These are phyloP conservation scores for Oenanthe javanica DNA, from an alignment of 140 eudicot species.

Conservation along the genomic window DNA sequence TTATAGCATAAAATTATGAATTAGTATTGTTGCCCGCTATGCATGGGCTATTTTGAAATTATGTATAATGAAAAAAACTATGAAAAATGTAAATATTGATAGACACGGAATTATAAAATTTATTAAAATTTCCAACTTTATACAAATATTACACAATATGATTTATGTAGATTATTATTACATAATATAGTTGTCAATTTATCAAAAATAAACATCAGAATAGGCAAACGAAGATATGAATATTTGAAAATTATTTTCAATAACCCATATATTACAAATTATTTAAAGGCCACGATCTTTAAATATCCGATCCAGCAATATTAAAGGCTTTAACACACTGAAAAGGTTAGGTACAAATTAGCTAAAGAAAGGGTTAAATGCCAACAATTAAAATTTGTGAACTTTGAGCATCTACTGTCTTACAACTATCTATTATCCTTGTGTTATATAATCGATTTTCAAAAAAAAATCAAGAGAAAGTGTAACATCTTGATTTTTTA, in stretches of 20 bases:
- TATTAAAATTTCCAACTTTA: neutral
- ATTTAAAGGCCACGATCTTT: neutral
- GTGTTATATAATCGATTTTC: too few relatives aligned
- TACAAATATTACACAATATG: too few relatives aligned
- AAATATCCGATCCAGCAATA: neutral
- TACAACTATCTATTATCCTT: neutral
- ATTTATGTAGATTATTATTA: neutral
- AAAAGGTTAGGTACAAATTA: neutral
- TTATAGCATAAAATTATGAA: neutral
- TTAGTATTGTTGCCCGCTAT: too few relatives aligned
- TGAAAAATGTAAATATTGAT: too few relatives aligned
- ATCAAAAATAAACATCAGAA: neutral
- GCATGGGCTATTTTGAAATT: neutral
- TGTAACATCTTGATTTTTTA: neutral
- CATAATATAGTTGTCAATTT: neutral
- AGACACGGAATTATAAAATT: neutral
- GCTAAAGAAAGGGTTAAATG: too few relatives aligned
- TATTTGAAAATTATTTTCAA: neutral
- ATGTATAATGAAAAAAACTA: too few relatives aligned
- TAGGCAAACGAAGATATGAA: neutral
- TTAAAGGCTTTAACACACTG: neutral
- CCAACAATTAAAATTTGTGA: neutral
- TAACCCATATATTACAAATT: neutral
- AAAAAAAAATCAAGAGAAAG: too few relatives aligned
- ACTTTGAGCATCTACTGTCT: neutral